phyloP scores from a whole-genome alignment of 306 rosid genomes.

The apple (Malus domestica) region ASM211411v1 NC_041800.1:19871733-19872232 shows the following conservation, averaged over 20 bases:
- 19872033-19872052: conserved; percentile 78
- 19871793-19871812: conserved; percentile 29
- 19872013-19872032: conserved; percentile 88
- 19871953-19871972: background rate
- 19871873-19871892: conserved; percentile 93
- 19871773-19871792: conserved; percentile 40
- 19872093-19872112: conserved; percentile 96
- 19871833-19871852: conserved; percentile 59
- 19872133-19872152: conserved; percentile 90
- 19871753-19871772: conserved; percentile 24
- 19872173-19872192: conserved; percentile 86
- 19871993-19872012: conserved; percentile 86
- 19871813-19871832: conserved; percentile 27
- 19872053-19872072: conserved; percentile 87
- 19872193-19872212: conserved; percentile 77
- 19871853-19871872: conserved; percentile 80
- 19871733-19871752: conserved; percentile 25
- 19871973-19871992: conserved; percentile 31
- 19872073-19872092: conserved; percentile 74
- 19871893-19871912: conserved; percentile 49
- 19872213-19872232: conserved; percentile 41
- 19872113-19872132: conserved; percentile 82
- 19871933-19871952: background rate
- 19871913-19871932: background rate
- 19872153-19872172: conserved; percentile 91